Conservation (phyloP, 345 rosid genomes). For the Citrus hindsii region DNA sequence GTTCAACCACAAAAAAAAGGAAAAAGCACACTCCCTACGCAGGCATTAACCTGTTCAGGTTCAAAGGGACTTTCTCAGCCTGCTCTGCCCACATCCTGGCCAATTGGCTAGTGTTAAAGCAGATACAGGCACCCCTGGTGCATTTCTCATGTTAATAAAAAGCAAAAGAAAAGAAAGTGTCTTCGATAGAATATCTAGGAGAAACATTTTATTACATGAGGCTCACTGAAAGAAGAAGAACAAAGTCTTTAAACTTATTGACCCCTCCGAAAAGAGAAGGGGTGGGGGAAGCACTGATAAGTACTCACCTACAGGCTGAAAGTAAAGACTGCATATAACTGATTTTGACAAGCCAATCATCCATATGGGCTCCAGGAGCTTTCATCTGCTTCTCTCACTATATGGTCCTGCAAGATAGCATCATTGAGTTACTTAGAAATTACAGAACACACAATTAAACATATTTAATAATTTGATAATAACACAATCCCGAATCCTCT, state of each 20-base stretch:
- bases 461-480: neutral
- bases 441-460: neutral
- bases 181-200: neutral
- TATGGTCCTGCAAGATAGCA: slow-evolving; percentile 23
- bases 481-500: neutral
- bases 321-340: slow-evolving; percentile 19
- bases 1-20: slow-evolving; percentile 37
- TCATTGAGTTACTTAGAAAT: neutral
- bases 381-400: neutral
- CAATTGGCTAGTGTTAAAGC: slow-evolving; percentile 30
- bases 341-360: slow-evolving; percentile 7
- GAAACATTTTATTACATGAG: slow-evolving; percentile 32
- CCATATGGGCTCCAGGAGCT: neutral
- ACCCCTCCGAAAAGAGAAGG: neutral
- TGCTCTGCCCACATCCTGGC: slow-evolving; percentile 39
- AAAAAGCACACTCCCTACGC: slow-evolving; percentile 99
- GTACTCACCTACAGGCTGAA: slow-evolving; percentile 57
- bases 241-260: slow-evolving; percentile 29
- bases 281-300: neutral
- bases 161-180: neutral
- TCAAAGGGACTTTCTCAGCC: slow-evolving; percentile 99
- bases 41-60: slow-evolving; percentile 99
- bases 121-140: slow-evolving; percentile 99
- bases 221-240: slow-evolving; percentile 22
- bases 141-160: slow-evolving; percentile 60